phyloP scores from a whole-genome alignment of 176 grass and related monocot genomes.

The Eleusine indica region DNA sequence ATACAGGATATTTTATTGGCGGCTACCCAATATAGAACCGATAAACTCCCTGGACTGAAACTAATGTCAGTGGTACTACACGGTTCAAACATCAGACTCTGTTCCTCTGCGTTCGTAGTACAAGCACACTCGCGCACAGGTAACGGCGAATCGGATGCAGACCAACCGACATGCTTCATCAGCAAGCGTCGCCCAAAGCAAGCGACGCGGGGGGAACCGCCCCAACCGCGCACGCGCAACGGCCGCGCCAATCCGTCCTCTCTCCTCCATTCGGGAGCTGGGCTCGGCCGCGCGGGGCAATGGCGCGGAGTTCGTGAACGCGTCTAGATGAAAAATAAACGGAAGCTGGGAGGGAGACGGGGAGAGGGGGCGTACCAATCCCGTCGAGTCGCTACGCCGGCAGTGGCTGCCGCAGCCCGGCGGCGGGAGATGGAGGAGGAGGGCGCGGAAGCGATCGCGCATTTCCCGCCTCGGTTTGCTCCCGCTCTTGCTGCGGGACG shows the following conservation, averaged over 20 bases:
- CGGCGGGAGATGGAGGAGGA: background rate
- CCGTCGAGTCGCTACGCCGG: background rate
- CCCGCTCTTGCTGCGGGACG: background rate
- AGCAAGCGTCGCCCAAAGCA: background rate
- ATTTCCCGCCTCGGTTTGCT: background rate
- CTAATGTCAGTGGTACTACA: background rate
- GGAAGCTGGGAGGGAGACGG: background rate
- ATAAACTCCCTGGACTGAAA: background rate
- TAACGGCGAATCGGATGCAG: background rate
- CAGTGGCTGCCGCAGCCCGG: background rate
- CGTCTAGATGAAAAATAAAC: background rate
- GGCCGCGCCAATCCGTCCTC: background rate
- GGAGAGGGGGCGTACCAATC: no score
- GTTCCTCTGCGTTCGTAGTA: background rate
- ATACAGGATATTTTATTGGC: background rate
- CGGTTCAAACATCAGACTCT: background rate
- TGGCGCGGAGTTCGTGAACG: background rate
- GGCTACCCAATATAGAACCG: background rate
- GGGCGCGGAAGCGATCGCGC: conserved; percentile 6
- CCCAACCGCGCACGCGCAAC: no score
- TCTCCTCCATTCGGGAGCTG: background rate
- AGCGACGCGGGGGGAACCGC: background rate
- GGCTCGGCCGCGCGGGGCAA: background rate
- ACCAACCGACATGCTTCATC: background rate
- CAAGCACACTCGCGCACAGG: background rate